Conservation (phyloP, 768 basidiomycete species). For the Russula sp. region DNA sequence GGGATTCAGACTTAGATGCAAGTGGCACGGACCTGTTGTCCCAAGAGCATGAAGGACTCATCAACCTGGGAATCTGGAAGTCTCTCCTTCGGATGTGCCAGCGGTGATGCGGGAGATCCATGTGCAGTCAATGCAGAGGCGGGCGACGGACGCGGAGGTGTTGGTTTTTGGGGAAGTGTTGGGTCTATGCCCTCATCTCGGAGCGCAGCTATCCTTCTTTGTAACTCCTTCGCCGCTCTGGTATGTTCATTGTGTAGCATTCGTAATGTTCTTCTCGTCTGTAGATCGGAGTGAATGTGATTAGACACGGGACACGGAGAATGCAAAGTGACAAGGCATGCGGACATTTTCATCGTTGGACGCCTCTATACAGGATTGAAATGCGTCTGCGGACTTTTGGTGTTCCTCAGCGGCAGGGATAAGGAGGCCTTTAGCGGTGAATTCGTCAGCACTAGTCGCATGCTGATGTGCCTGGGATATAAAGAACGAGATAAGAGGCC, state of each 20-base stretch:
- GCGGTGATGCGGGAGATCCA: slow-evolving; percentile 44
- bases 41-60: slow-evolving; percentile 86
- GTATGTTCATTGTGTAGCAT: slow-evolving; percentile 73
- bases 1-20: slow-evolving; percentile 2
- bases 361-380: slow-evolving; percentile 67
- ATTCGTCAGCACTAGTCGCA: slow-evolving; percentile 77
- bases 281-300: slow-evolving; percentile 9
- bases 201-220: slow-evolving; percentile 67
- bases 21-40: slow-evolving; percentile 59
- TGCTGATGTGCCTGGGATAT: slow-evolving; percentile 72
- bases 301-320: background rate
- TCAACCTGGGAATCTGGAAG: slow-evolving; percentile 55
- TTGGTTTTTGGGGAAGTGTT: slow-evolving; percentile 59
- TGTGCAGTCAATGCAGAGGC: slow-evolving; percentile 30
- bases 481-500: slow-evolving; percentile 20
- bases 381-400: slow-evolving; percentile 71
- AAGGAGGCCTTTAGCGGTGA: slow-evolving; percentile 59
- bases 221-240: slow-evolving; percentile 68
- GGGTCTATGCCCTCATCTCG: slow-evolving; percentile 78
- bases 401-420: slow-evolving; percentile 74
- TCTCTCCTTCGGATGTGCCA: slow-evolving; percentile 49
- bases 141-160: slow-evolving; percentile 34
- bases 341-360: slow-evolving; percentile 68
- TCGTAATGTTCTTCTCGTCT: slow-evolving; percentile 76
- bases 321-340: slow-evolving; percentile 18